Conservation (phyloP, 306 rosid species). For the Dalbergia cochinchinensis region DNA sequence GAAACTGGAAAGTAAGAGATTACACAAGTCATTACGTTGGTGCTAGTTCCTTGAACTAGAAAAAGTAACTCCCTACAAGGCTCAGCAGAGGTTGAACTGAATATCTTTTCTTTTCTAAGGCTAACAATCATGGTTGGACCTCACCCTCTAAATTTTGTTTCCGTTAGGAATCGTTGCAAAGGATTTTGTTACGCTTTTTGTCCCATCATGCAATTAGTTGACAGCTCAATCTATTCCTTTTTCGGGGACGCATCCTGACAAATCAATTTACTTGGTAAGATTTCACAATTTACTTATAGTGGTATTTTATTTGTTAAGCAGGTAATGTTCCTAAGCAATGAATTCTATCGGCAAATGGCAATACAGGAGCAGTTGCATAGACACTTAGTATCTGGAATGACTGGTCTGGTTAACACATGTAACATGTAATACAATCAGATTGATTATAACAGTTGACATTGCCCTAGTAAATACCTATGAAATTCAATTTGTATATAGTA, state of each 20-base stretch:
- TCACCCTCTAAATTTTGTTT: conserved; percentile 56
- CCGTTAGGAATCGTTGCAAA: conserved; percentile 12
- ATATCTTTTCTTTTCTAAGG: background rate
- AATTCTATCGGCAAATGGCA: too few relatives aligned
- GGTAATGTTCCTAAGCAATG: too few relatives aligned
- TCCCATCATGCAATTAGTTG: conserved; percentile 33
- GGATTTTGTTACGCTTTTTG: conserved; percentile 17
- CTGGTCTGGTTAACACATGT: too few relatives aligned
- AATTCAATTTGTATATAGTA: background rate
- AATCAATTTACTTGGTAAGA: too few relatives aligned
- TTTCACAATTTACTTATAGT: too few relatives aligned
- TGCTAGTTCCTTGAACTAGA: background rate
- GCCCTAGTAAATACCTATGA: background rate
- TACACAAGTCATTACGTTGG: background rate
- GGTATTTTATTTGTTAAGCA: too few relatives aligned
- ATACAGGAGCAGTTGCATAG: too few relatives aligned
- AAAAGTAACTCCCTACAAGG: background rate
- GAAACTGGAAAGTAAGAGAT: too few relatives aligned
- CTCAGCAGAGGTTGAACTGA: background rate
- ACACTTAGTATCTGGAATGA: too few relatives aligned
- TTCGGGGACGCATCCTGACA: background rate
- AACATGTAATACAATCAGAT: too few relatives aligned
- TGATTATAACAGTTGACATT: background rate
- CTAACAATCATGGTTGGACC: conserved; percentile 49
- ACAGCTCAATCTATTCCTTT: conserved; percentile 24